Base-by-base conservation (phyloP, 129 eudicot genomes). In the Pittosporum tobira region DNA sequence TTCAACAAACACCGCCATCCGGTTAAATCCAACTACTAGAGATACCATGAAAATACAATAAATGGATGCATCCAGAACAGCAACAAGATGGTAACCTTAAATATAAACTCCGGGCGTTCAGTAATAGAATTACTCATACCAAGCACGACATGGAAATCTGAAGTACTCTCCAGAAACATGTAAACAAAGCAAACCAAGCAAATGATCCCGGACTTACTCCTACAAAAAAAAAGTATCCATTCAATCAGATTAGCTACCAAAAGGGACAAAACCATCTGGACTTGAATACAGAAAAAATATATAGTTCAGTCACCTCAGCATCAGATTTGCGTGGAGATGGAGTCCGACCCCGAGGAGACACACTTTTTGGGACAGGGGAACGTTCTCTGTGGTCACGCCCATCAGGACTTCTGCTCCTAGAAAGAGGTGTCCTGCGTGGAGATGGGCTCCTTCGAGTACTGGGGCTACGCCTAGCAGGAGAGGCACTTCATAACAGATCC, bases 261-360 rank as follows among this genome's bases (percentile, higher is more conserved):
- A n/a, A n/a, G n/a, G n/a, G n/a, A n/a, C n/a, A n/a, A n/a, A n/a
- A 48, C 18, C 1, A 34, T 57, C 20, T 19, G 31, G 16, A 24
- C 21, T 44, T 19, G 22, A 36, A n/a, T 36, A n/a, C n/a, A n/a
- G n/a, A 16, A 20, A 4, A 36, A 48, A 15, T 8, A 5, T 6
- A 34, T n/a, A 26, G 24, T 0, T 14, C 16, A 77, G 90, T 87
- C 61, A 84, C 99, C 24, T 93, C 96, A 50, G 81, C 86, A 73
- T 87, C 96, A 45, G 91, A 81, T 23, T 74, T 79, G 27, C 79
- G 91, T 15, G 91, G 96, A 15, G 96, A 84, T 20, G 94, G 94
- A 65, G 91, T 81, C 16, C 77, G 75, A 30, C 71, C 83, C 24
- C 79, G 80, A 0, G 99, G 99, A 18, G 99, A 93, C 30, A 81